These are phyloP conservation scores for Proliferodiscus dingleyae DNA, from an alignment of 2,329 filamentous ascomycete genomes.

Conservation along the genomic window DNA sequence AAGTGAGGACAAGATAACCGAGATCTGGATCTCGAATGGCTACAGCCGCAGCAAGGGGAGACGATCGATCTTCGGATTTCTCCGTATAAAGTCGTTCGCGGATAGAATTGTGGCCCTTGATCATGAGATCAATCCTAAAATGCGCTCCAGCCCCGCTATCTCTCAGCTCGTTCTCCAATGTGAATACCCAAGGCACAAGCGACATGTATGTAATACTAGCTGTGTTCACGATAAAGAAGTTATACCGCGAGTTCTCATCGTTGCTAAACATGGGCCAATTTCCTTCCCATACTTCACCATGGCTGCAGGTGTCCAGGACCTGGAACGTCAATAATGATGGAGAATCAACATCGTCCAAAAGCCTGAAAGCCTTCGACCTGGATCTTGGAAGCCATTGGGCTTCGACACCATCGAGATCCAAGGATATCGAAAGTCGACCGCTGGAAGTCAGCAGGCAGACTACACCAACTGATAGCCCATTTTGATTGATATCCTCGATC, in stretches of 20 bases:
- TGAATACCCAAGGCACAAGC: conserved; percentile 58
- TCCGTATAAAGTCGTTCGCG: conserved; percentile 55
- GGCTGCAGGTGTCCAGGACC: conserved; percentile 54
- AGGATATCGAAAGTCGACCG: conserved; percentile 56
- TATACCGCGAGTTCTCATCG: conserved; percentile 58
- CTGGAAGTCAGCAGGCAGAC: conserved; percentile 57
- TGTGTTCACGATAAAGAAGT: conserved; percentile 58
- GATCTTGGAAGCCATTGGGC: conserved; percentile 60
- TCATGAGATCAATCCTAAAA: conserved; percentile 56
- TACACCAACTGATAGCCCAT: conserved; percentile 55
- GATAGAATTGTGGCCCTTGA: conserved; percentile 51
- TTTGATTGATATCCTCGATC: conserved; percentile 50
- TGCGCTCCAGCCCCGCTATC: conserved; percentile 54
- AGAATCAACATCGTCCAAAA: conserved; percentile 35
- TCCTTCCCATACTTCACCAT: conserved; percentile 49
- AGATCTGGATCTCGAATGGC: conserved; percentile 57
- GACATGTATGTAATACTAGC: conserved; percentile 57
- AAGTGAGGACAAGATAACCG: conserved; percentile 58
- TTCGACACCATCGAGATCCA: conserved; percentile 58
- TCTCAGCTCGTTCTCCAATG: conserved; percentile 56
- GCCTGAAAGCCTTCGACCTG: conserved; percentile 42
- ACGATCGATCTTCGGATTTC: conserved; percentile 38
- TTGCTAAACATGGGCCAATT: conserved; percentile 60
- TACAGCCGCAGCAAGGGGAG: conserved; percentile 49
- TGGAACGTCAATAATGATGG: conserved; percentile 57